Evolutionary conservation across 2,329 filamentous ascomycete species (phyloP).

Genomic region (Aspergillus niger): DNA sequence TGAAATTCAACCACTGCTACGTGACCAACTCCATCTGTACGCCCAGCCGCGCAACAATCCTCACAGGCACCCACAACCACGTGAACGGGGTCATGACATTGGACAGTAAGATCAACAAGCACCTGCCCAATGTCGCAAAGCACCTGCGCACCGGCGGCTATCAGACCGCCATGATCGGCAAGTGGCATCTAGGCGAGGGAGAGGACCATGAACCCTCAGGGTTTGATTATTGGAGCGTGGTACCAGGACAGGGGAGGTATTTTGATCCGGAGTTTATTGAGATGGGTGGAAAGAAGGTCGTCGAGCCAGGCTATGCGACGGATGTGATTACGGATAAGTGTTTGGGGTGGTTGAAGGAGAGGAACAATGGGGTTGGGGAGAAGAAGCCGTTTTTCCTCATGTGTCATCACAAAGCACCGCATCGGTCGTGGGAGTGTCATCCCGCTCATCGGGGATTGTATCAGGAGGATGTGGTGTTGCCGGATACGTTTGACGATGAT

Average conservation of each 20-base stretch:
- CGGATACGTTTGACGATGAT: slow-evolving; percentile 57
- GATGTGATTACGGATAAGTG: slow-evolving; percentile 57
- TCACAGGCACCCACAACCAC: slow-evolving; percentile 4
- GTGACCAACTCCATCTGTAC: slow-evolving; percentile 5
- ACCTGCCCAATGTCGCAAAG: slow-evolving; percentile 56
- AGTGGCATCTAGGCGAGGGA: slow-evolving; percentile 58
- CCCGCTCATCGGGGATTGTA: slow-evolving; percentile 54
- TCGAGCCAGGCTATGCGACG: slow-evolving; percentile 51
- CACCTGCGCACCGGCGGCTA: slow-evolving; percentile 51
- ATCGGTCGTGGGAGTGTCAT: slow-evolving; percentile 56
- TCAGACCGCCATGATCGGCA: slow-evolving; percentile 56
- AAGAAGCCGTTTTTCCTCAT: slow-evolving; percentile 55
- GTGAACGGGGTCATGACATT: background rate
- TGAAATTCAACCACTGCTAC: slow-evolving; percentile 6
- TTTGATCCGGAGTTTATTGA: slow-evolving; percentile 56
- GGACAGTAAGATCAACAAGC: slow-evolving; percentile 50
- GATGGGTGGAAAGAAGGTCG: slow-evolving; percentile 29
- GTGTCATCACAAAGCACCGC: slow-evolving; percentile 60
- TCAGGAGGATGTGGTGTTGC: slow-evolving; percentile 48
- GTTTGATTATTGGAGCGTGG: slow-evolving; percentile 56
- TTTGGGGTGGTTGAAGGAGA: slow-evolving; percentile 44
- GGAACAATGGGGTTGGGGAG: slow-evolving; percentile 19
- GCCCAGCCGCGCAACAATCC: background rate
- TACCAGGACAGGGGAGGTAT: slow-evolving; percentile 57
- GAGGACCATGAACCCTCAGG: slow-evolving; percentile 50